Evolutionary conservation across 257 asterid genomes (phyloP), one percentile per base, ranked within the genome.

Genomic region (Fraxinus pennsylvanica): DNA sequence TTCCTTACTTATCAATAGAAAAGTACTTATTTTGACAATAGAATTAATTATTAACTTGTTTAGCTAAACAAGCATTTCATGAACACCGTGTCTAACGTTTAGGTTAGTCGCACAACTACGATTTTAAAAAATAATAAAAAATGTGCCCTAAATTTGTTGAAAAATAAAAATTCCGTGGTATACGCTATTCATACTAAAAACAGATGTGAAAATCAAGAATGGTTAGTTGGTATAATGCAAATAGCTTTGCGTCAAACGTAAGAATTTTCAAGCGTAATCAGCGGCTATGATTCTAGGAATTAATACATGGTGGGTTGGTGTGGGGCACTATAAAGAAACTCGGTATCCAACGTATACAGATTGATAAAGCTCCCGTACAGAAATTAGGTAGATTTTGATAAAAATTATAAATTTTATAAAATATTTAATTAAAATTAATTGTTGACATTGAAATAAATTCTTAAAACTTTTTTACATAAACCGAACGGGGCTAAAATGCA

Each of bases 241-340:
- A 30, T 29, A 78, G 50, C 71, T 79, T 83, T 75, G 74, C 85
- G 71, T 86, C 39, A 17, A 83, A 78, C 88, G 82, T 65, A 87
- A 84, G 88, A 57, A 57, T 73, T 50, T 85, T 84, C 54, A 86
- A 89, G 87, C 95, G 89, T 69, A 80, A 88, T 73, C 45, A 57
- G 87, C 89, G 92, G 89, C 80, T 63, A 79, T 78, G 73, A 85
- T 85, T 87, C 38, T 32, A 65, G 63, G 75, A 74, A 35, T 39
- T 74, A 47, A 63, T 71, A 39, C 29, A 35, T 77, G 72, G 84
- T 17, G 52, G 52, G 30, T 21, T n/a, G 12, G 27, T 7, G 67
- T 59, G 67, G 29, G 67, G 13, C 22, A 57, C 66, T 57, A 57
- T n/a, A 6, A 57, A 9, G 66, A 21, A 57, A n/a, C 3, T 59